Evolutionary conservation across 2,329 filamentous ascomycete species (phyloP), one percentile per base, ranked within the genome.

Genomic region (Epichloe hybrida): DNA sequence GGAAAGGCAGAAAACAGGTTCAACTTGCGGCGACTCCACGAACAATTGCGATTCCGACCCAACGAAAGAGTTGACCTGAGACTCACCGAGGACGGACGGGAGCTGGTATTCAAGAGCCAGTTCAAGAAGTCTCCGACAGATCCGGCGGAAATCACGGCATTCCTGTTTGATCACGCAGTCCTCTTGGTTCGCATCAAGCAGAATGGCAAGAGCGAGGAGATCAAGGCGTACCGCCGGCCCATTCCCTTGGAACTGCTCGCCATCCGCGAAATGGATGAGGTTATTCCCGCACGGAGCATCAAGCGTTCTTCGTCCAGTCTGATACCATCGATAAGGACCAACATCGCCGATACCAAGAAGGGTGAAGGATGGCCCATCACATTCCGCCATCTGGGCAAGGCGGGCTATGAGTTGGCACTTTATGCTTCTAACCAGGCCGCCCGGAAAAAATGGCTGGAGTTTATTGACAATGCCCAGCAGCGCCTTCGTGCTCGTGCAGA

Each of bases 1-100:
- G 93, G 93, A 59, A 96, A 95, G 71, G 89, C 93, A 0, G 93
- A 98, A 68, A 98, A 98, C 64, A 85, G 93, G 49, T 97, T 95
- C 75, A 97, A 97, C 64, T 72, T 98, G 52, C 85, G 91, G 66
- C 86, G 89, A 58, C 77, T 98, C 35, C 93, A 96, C 63, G 83
- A 93, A 58, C 87, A 95, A 59, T 79, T 98, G 56, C 88, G 91
- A 55, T 98, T 95, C 75, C 80, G 85, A 41, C 84, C 87, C 1
- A 88, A 88, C 55, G 91, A 96, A 62, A 86, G 84, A 62, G 90
- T 97, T 46, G 93, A 98, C 64, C 72, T 98, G 54, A 95, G 95
- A 66, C 75, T 98, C 48, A 95, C 89, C 0, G 93, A 98, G 60
- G 89, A 95, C 59, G 87, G 86, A 50, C 86, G 93, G 53, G 89